phyloP scores from a whole-genome alignment of 139 green algal species.

The Zygnema cylindricum region DNA sequence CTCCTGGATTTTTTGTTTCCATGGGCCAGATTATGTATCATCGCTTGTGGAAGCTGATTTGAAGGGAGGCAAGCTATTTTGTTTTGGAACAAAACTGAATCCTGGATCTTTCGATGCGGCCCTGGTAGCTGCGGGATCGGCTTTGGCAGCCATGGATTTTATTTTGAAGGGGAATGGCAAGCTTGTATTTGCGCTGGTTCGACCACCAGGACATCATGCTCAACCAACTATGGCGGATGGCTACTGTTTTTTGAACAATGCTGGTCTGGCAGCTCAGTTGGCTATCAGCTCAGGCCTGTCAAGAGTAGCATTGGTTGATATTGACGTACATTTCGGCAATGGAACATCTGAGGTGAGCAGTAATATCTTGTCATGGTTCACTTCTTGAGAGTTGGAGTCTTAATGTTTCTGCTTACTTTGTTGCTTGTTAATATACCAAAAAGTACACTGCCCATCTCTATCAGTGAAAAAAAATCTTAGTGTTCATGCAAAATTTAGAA shows the following conservation, averaged over 20 bases:
- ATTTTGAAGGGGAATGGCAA: slow-evolving; percentile 60
- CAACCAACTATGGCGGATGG: slow-evolving; percentile 6
- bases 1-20: not conserved
- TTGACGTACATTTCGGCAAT: slow-evolving; percentile 59
- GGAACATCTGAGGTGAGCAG: slow-evolving; percentile 30
- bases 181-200: slow-evolving; percentile 40
- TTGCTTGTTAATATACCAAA: too few species aligned
- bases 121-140: slow-evolving; percentile 66
- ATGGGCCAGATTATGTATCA: slow-evolving; percentile 21
- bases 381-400: too few species aligned
- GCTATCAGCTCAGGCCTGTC: not conserved
- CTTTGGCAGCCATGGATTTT: slow-evolving; percentile 63
- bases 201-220: slow-evolving; percentile 55
- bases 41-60: slow-evolving; percentile 15
- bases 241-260: slow-evolving; percentile 60
- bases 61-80: slow-evolving; percentile 14
- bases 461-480: too few species aligned
- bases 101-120: slow-evolving; percentile 67
- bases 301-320: slow-evolving; percentile 49
- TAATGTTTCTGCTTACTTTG: too few species aligned
- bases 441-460: too few species aligned
- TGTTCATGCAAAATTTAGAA: too few species aligned
- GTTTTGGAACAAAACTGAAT: slow-evolving; percentile 9
- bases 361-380: too few species aligned
- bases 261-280: slow-evolving; percentile 13